Conservation (phyloP, 2,329 filamentous ascomycete species). For the Venturia oleaginea region DNA sequence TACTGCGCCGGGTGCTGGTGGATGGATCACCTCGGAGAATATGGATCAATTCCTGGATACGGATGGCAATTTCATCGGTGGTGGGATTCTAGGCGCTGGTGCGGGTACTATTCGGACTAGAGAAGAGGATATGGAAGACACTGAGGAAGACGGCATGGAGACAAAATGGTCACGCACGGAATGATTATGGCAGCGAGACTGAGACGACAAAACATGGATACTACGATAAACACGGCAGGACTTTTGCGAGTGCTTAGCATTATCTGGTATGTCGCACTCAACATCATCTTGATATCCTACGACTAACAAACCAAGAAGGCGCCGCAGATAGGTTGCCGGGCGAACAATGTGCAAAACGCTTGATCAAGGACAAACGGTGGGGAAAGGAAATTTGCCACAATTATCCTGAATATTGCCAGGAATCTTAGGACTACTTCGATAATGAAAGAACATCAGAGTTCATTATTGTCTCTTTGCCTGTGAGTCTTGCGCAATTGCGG, state of each 20-base stretch:
- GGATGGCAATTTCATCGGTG: conserved; percentile 29
- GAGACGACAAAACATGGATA: neutral
- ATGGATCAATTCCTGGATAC: conserved; percentile 57
- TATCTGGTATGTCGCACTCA: neutral
- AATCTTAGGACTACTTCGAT: no score
- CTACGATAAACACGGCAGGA: neutral
- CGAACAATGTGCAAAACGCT: neutral
- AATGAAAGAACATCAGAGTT: no score
- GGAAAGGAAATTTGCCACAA: neutral
- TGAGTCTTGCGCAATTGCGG: no score
- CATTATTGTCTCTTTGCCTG: no score
- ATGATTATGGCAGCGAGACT: conserved; percentile 15
- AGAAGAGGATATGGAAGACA: conserved; percentile 19
- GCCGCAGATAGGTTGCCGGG: neutral
- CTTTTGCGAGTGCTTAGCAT: neutral
- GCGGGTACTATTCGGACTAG: conserved; percentile 28
- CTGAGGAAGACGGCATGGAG: conserved; percentile 19
- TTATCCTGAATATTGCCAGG: neutral
- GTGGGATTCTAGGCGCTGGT: conserved; percentile 26
- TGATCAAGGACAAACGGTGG: neutral
- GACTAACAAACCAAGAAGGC: neutral
- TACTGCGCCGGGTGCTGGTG: conserved; percentile 64
- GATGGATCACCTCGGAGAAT: conserved; percentile 90
- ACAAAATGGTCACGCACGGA: conserved; percentile 29
- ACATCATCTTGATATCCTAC: neutral